Evolutionary conservation across 768 basidiomycete species (phyloP).

Genomic region (Cystobasidium onofrii): DNA sequence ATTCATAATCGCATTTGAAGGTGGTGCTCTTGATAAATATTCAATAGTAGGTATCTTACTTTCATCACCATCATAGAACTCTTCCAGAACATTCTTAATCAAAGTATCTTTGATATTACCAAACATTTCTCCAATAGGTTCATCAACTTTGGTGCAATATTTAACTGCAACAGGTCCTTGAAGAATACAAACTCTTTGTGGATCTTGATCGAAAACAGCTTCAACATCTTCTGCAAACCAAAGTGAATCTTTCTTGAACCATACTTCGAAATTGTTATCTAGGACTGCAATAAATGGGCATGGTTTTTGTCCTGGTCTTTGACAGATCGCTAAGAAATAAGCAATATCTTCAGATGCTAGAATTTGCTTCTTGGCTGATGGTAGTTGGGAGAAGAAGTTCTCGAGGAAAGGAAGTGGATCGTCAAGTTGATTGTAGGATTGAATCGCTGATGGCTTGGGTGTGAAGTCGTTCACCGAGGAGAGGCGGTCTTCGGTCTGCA

Average conservation of each 20-base stretch:
- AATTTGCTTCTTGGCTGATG: conserved; percentile 71
- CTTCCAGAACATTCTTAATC: conserved; percentile 66
- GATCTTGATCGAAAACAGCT: conserved; percentile 97
- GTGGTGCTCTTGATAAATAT: conserved; percentile 62
- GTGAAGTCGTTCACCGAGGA: conserved; percentile 46
- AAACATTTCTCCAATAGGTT: conserved; percentile 84
- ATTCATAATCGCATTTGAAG: conserved; percentile 43
- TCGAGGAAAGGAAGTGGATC: conserved; percentile 67
- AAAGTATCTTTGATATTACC: conserved; percentile 75
- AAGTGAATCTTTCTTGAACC: conserved; percentile 88
- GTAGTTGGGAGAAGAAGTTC: conserved; percentile 72
- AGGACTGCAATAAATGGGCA: conserved; percentile 96
- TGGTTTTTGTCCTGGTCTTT: conserved; percentile 94
- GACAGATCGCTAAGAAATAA: conserved; percentile 90
- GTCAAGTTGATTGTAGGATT: conserved; percentile 74
- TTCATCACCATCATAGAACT: conserved; percentile 67
- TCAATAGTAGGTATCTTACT: conserved; percentile 69
- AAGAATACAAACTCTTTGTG: conserved; percentile 92
- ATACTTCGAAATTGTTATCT: conserved; percentile 86
- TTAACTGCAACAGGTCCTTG: conserved; percentile 94
- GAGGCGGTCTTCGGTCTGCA: conserved; percentile 39
- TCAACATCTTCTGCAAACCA: conserved; percentile 62
- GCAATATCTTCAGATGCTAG: conserved; percentile 87
- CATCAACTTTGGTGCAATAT: conserved; percentile 76
- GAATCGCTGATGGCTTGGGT: conserved; percentile 70